A percentile compares a stretch with the other conserved stretches of the same genome.
Evolutionary conservation across 208 protist genomes (phyloP).

Genomic region (Crithidia expoeki): DNA sequence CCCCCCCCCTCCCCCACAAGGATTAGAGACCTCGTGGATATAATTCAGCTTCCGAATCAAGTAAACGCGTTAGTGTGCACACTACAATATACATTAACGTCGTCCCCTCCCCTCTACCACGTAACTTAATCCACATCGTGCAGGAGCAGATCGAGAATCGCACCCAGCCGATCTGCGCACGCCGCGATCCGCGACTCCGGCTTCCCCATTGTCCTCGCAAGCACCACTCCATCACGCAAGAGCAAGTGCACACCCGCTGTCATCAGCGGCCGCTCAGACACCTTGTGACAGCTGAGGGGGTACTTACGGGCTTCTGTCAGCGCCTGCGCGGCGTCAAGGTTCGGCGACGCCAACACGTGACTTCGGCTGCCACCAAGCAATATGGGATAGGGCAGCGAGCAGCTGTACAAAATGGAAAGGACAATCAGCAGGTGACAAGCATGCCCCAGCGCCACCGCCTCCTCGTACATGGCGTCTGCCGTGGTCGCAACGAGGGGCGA

Average conservation of each 20-base stretch:
- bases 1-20: no score
- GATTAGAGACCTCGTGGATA: no score
- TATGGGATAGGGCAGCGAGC: slow-evolving; percentile 59
- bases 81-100: background rate
- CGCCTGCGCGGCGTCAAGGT: slow-evolving; percentile 27
- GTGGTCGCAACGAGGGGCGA: slow-evolving; percentile 37
- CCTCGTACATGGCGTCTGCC: slow-evolving; percentile 48
- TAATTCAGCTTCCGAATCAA: no score
- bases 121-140: slow-evolving; percentile 21
- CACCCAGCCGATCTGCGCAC: slow-evolving; percentile 45
- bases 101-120: background rate
- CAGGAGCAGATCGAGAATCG: slow-evolving; percentile 47
- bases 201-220: slow-evolving; percentile 56
- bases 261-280: slow-evolving; percentile 55
- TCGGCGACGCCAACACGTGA: slow-evolving; percentile 33
- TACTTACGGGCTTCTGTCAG: slow-evolving; percentile 42
- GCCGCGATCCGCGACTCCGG: slow-evolving; percentile 33
- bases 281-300: slow-evolving; percentile 40
- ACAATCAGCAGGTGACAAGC: slow-evolving; percentile 59
- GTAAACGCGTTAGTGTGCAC: background rate
- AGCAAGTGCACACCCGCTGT: slow-evolving; percentile 53
- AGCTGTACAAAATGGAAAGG: slow-evolving; percentile 60
- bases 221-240: slow-evolving; percentile 31
- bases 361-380: slow-evolving; percentile 55
- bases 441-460: slow-evolving; percentile 57